Evolutionary conservation across 257 asterid species (phyloP).

Genomic region (Fraxinus excelsior): DNA sequence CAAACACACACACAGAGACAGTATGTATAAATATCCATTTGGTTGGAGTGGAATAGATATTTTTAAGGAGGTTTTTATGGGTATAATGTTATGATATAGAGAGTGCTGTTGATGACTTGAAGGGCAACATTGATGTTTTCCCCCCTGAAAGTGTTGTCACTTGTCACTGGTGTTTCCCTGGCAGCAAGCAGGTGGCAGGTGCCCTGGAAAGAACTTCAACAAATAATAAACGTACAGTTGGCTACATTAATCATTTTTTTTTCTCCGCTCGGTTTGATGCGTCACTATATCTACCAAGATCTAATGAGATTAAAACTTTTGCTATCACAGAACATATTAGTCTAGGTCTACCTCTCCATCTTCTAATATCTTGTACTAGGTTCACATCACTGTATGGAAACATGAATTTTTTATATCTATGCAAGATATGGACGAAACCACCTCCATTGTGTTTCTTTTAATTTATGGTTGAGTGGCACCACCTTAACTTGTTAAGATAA

Average conservation of each 20-base stretch:
- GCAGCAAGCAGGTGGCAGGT: neutral
- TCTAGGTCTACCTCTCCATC: neutral
- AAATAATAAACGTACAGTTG: neutral
- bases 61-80: neutral
- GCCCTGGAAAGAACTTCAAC: neutral
- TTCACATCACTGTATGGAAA: neutral
- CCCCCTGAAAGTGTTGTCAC: neutral
- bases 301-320: neutral
- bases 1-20: neutral
- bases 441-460: neutral
- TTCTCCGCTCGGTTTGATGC: neutral
- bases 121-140: neutral
- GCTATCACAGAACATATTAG: neutral
- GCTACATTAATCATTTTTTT: neutral
- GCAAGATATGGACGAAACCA: neutral
- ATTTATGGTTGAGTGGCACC: neutral
- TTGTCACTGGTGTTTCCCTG: slow-evolving; percentile 2
- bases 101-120: neutral
- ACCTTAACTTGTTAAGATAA: neutral
- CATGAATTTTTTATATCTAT: neutral
- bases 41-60: neutral
- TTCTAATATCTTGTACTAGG: neutral
- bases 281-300: neutral
- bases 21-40: neutral
- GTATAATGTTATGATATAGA: neutral